These are phyloP conservation scores for Artemisia argyi DNA, from an alignment of 129 eudicot genomes.

Conservation along the genomic window DNA sequence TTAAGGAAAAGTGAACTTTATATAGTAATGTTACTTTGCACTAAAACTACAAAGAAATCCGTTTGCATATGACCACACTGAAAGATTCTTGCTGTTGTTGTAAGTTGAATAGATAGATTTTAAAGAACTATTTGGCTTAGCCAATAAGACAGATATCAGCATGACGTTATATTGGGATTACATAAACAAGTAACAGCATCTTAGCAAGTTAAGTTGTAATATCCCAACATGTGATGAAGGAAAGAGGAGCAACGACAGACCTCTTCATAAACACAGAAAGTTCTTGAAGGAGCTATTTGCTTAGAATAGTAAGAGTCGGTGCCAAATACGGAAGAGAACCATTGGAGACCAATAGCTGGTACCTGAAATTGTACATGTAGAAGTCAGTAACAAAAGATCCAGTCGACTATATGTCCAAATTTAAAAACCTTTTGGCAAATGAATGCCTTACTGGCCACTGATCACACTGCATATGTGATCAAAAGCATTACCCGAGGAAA, in stretches of 20 bases:
- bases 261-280: slow-evolving; percentile 93
- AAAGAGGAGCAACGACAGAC: slow-evolving; percentile 36
- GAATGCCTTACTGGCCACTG: not conserved
- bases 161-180: slow-evolving; percentile 1
- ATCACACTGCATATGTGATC: not conserved
- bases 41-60: not conserved
- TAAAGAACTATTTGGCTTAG: not conserved
- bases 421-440: not conserved
- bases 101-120: too few relatives aligned
- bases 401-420: not conserved
- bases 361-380: slow-evolving; percentile 46
- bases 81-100: too few relatives aligned
- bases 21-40: slow-evolving; percentile 7
- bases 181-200: slow-evolving; percentile 14
- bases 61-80: not conserved
- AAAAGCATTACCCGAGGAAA: slow-evolving; percentile 63
- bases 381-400: slow-evolving; percentile 8
- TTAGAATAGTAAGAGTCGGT: slow-evolving; percentile 53
- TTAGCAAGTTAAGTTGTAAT: slow-evolving; percentile 8
- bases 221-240: too few relatives aligned
- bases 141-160: slow-evolving; percentile 2
- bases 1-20: not conserved
- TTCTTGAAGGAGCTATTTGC: slow-evolving; percentile 85
- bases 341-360: slow-evolving; percentile 68
- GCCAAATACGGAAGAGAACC: slow-evolving; percentile 57